Conservation (phyloP, 257 asterid species). For the Solanum pimpinellifolium region DNA sequence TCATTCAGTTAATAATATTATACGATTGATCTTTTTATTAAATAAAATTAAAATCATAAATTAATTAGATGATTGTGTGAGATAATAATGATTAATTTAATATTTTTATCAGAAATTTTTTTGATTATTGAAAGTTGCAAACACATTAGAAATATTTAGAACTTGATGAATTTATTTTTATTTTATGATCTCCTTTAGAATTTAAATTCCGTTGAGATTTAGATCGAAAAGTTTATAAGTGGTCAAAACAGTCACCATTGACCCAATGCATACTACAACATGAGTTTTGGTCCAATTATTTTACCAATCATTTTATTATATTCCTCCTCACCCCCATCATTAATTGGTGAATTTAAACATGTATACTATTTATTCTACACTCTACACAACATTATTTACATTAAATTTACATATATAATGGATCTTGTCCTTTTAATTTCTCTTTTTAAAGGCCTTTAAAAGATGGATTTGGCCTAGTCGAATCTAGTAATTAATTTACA, state of each 20-base stretch:
- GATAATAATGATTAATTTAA: background rate
- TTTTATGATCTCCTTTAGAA: background rate
- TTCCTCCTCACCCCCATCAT: background rate
- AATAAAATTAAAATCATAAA: background rate
- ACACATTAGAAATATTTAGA: background rate
- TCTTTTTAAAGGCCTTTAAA: no score
- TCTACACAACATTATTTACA: background rate
- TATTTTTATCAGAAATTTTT: rapidly evolving
- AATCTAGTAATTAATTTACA: no score
- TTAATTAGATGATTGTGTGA: background rate
- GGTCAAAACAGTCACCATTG: background rate
- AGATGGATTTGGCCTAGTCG: no score
- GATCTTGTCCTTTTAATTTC: background rate
- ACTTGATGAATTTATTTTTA: background rate
- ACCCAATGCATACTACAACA: background rate
- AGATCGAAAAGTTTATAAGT: background rate
- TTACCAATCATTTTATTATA: background rate
- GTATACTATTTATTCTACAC: background rate
- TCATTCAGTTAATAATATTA: background rate
- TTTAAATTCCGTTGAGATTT: no score
- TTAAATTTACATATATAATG: background rate
- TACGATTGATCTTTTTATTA: rapidly evolving
- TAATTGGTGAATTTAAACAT: background rate
- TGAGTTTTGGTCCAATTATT: background rate
- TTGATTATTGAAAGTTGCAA: background rate